A percentile compares a stretch with the other conserved stretches of the same genome.
phyloP scores from a whole-genome alignment of 2,329 filamentous ascomycete genomes.

The Plectosphaerella cucumerina region DNA sequence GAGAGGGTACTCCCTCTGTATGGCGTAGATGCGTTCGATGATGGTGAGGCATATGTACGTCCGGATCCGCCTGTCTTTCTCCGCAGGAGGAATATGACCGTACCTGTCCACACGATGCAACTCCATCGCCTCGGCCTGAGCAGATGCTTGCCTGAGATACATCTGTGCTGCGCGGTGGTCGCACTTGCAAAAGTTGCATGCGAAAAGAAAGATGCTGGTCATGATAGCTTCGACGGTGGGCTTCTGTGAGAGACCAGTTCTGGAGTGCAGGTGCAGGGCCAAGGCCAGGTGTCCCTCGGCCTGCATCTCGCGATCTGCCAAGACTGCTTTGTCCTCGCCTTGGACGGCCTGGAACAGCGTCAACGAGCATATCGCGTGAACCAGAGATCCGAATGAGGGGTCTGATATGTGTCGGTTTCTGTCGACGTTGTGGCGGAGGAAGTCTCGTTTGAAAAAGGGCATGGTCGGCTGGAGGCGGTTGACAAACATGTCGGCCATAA shows the following conservation, averaged over 20 bases:
- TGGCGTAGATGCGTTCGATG: background rate
- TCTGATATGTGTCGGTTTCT: background rate
- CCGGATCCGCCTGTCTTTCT: too few species aligned
- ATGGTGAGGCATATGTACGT: too few species aligned
- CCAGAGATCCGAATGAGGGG: background rate
- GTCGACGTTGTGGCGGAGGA: background rate
- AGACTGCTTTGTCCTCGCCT: background rate
- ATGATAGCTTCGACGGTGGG: background rate
- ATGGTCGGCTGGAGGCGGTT: too few species aligned
- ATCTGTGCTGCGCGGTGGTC: background rate
- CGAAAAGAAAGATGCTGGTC: conserved; percentile 3
- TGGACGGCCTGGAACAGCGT: conserved; percentile 2
- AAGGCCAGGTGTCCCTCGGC: too few species aligned
- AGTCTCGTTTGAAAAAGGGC: background rate
- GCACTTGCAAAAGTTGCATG: background rate
- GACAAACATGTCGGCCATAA: too few species aligned
- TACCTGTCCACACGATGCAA: background rate
- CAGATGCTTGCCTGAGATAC: background rate
- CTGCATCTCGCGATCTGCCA: background rate
- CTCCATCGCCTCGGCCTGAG: background rate
- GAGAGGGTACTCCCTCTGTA: background rate
- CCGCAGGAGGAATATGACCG: too few species aligned
- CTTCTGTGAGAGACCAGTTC: background rate
- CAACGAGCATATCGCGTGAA: conserved; percentile 1
- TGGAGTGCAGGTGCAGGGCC: too few species aligned